Evolutionary conservation across 352 stramenopile species (phyloP).

Genomic region (Globisporangium parvum): DNA sequence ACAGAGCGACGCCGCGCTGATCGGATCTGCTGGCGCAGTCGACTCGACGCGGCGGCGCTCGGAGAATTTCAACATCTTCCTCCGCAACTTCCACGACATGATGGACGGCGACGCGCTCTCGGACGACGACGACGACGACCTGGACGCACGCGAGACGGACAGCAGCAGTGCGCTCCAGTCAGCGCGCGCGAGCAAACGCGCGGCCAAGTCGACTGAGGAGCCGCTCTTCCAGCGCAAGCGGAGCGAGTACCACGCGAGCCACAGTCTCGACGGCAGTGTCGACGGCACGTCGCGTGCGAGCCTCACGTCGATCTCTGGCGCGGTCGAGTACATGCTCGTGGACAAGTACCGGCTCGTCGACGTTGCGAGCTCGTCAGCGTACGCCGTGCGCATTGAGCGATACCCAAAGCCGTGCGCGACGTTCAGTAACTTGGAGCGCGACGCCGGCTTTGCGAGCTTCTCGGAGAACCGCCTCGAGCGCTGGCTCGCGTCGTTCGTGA

Average conservation of each 20-base stretch:
- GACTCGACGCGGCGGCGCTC: conserved; percentile 50
- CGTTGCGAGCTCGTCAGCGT: conserved; percentile 63
- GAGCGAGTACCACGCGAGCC: conserved; percentile 29
- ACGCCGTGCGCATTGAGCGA: conserved; percentile 70
- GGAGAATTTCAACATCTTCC: conserved; percentile 82
- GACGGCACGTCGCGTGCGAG: conserved; percentile 28
- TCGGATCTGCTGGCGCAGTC: conserved; percentile 31
- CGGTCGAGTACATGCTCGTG: conserved; percentile 52
- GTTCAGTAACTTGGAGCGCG: conserved; percentile 57
- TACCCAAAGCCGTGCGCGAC: conserved; percentile 70
- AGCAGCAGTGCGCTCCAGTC: conserved; percentile 20
- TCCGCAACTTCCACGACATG: conserved; percentile 71
- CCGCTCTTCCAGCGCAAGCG: conserved; percentile 52
- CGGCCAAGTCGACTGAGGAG: conserved; percentile 36
- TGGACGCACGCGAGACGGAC: conserved; percentile 29
- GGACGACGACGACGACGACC: conserved; percentile 43
- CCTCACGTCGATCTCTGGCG: conserved; percentile 45
- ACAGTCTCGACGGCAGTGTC: conserved; percentile 35
- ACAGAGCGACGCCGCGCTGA: conserved; percentile 14
- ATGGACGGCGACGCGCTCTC: conserved; percentile 64
- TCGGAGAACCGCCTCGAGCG: conserved; percentile 69
- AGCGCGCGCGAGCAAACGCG: conserved; percentile 7
- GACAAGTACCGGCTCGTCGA: conserved; percentile 71
- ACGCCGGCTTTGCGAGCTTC: conserved; percentile 43
- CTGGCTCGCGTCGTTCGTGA: conserved; percentile 61